Base-by-base conservation (phyloP, 805 yeast species). In the Pichia insulana region DNA sequence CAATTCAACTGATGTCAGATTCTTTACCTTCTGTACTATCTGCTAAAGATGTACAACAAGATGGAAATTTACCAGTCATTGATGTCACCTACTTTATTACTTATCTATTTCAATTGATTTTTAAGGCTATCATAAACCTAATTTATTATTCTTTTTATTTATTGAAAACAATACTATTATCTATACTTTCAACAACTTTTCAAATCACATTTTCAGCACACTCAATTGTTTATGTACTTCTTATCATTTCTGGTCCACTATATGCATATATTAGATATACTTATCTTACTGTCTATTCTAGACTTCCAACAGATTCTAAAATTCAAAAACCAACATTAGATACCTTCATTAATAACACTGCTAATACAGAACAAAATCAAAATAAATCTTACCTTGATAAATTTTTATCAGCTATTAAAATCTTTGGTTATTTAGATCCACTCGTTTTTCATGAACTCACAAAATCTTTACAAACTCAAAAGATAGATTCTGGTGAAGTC, bases 381-480 rank as follows among this genome's bases (percentile, higher is more conserved):
- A 65, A 72, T 6, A 62, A 74, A 36, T 80, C 84, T 37, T 89
- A 87, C 55, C 65, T 90, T 40, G 96, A 90, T 58, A 95, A 89
- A 58, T 90, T 90, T 53, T 64, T 90, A 36, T 75, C 85, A 39
- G 97, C 96, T 3, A 85, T 92, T 49, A 88, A 87, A 61, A 83
- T 92, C 7, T 92, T 90, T 65, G 97, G 97, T 2, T 90, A 90
- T 59, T 68, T 90, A 38, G 97, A 90, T 50, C 73, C 81, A 47
- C 83, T 85, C 2, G 96, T 90, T 1, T 89, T 90, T 60, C 94
- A 89, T 56, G 97, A 89, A 54, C 71, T 90, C 52, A 89, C 97
- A 3, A 81, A 84, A 56, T 83, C 83, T 47, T 87, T 90, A 86
- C 85, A 85, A 41, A 90, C 97, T 1, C 87, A 86, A 56, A 82